phyloP scores from a whole-genome alignment of 106 monocot species.

The Allium cepa region DNA sequence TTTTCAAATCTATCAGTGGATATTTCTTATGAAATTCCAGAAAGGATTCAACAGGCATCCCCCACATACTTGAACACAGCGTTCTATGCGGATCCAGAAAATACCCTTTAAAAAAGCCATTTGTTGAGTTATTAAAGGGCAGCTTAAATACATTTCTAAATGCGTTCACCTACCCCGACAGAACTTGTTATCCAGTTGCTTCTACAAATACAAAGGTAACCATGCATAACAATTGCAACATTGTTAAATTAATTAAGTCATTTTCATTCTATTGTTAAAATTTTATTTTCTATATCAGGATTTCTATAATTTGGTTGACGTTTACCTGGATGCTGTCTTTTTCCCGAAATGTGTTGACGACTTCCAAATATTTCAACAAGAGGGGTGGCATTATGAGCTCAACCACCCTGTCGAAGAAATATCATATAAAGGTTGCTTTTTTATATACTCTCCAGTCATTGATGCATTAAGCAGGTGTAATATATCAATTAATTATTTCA shows the following conservation, averaged over 20 bases:
- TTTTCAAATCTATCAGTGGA: too few relatives aligned
- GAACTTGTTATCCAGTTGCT: conserved; percentile 99
- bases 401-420: conserved; percentile 84
- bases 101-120: conserved; percentile 96
- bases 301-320: conserved; percentile 99
- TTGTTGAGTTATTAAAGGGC: conserved; percentile 94
- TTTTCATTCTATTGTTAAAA: background rate
- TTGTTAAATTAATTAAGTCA: background rate
- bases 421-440: conserved; percentile 72
- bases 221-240: background rate
- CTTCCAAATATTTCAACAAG: conserved; percentile 95
- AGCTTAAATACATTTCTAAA: conserved; percentile 95
- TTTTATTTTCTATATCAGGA: conserved; percentile 39
- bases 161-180: conserved; percentile 99
- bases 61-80: conserved; percentile 99
- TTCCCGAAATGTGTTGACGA: conserved; percentile 95
- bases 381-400: conserved; percentile 99
- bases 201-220: conserved; percentile 95
- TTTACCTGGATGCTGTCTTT: conserved; percentile 96
- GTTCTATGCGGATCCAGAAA: conserved; percentile 98
- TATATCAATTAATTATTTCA: conserved; percentile 19
- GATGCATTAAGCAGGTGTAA: background rate
- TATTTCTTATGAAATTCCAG: conserved; percentile 33
- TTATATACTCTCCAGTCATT: background rate
- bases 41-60: conserved; percentile 96